phyloP scores from a whole-genome alignment of 257 asterid genomes.

The Solanum gandarillasii region DNA sequence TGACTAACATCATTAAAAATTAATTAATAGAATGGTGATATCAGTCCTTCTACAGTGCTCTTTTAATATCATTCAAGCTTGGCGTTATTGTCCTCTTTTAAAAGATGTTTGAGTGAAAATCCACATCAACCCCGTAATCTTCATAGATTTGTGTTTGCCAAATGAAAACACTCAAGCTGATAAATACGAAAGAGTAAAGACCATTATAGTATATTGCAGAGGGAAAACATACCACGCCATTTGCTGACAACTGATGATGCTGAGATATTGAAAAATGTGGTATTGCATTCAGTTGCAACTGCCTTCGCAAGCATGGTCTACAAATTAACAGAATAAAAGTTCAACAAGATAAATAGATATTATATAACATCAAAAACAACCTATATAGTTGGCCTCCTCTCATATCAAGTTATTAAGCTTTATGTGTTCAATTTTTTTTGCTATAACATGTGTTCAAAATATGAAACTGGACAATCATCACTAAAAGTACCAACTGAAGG shows the following conservation, averaged over 20 bases:
- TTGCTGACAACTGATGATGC: slow-evolving; percentile 99
- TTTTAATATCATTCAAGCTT: neutral
- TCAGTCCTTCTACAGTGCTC: neutral
- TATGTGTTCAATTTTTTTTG: neutral
- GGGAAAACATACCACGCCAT: slow-evolving; percentile 81
- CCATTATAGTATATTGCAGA: neutral
- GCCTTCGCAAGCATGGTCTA: slow-evolving; percentile 99
- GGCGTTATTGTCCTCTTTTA: neutral
- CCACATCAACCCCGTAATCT: neutral
- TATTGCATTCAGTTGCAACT: slow-evolving; percentile 98
- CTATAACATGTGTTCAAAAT: neutral
- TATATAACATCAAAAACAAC: neutral
- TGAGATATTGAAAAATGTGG: slow-evolving; percentile 96
- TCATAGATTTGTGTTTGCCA: neutral
- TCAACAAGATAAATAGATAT: neutral
- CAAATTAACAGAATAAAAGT: slow-evolving; percentile 7
- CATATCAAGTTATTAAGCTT: neutral
- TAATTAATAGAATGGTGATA: neutral
- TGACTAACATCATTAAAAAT: neutral
- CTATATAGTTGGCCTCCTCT: neutral
- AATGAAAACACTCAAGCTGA: neutral
- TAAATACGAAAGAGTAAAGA: neutral
- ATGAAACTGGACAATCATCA: neutral
- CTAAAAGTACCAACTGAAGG: neutral
- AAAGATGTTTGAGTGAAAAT: neutral